Evolutionary conservation across 148 eudicot genomes (phyloP).

Genomic region (Rhododendron mucronatum): DNA sequence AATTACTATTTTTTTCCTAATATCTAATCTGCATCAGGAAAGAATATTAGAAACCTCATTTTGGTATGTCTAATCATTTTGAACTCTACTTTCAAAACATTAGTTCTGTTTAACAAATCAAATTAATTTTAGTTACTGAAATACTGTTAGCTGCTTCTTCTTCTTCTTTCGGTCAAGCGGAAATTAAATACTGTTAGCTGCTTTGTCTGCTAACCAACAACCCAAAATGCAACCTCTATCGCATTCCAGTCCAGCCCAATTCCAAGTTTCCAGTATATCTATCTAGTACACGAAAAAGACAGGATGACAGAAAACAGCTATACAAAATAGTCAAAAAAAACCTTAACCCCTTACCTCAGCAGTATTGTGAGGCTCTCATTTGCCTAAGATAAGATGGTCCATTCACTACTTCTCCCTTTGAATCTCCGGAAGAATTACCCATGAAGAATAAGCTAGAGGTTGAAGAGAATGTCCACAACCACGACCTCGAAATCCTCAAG

Average conservation of each 20-base stretch:
- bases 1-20: too few species aligned
- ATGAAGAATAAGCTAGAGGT: slow-evolving; percentile 28
- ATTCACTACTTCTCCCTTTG: background rate
- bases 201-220: background rate
- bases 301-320: background rate
- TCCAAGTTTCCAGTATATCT: background rate
- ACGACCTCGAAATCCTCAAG: slow-evolving; percentile 57
- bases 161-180: too few species aligned
- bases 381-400: slow-evolving; percentile 23
- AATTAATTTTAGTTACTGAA: too few species aligned
- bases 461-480: background rate
- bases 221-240: background rate
- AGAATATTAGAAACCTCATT: background rate
- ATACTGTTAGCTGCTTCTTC: too few species aligned
- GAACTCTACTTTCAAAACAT: background rate
- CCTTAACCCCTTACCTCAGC: background rate
- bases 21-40: too few species aligned
- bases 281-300: background rate
- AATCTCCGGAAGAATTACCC: background rate
- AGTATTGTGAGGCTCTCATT: slow-evolving; percentile 42
- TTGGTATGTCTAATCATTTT: background rate
- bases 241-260: background rate
- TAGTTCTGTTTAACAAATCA: too few species aligned
- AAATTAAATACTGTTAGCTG: background rate
- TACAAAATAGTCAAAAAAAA: background rate